phyloP scores from a whole-genome alignment of 768 basidiomycete genomes.

The Auricularia sp. region DNA sequence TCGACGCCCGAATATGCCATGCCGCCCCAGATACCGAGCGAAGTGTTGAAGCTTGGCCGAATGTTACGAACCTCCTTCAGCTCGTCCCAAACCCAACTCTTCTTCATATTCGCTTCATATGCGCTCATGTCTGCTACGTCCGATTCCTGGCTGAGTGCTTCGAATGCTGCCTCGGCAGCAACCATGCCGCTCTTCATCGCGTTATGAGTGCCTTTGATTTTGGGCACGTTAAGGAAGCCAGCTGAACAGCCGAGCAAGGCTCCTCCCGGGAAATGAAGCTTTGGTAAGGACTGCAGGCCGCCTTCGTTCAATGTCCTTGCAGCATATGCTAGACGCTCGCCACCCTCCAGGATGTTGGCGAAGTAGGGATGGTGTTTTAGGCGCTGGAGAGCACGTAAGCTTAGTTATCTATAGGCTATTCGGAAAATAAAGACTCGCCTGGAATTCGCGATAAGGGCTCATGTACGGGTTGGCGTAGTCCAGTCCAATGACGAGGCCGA shows the following conservation, averaged over 20 bases:
- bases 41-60: conserved; percentile 76
- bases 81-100: conserved; percentile 80
- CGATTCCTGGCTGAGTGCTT: conserved; percentile 35
- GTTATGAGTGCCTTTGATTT: conserved; percentile 98
- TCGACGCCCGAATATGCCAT: conserved; percentile 85
- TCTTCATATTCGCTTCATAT: conserved; percentile 59
- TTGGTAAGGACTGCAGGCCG: conserved; percentile 83
- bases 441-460: conserved; percentile 85
- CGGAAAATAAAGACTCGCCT: conserved; percentile 39
- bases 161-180: conserved; percentile 80
- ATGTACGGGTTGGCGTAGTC: conserved; percentile 93
- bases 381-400: conserved; percentile 33
- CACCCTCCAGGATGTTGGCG: conserved; percentile 62
- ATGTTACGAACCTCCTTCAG: conserved; percentile 86
- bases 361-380: conserved; percentile 98
- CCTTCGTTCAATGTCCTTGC: conserved; percentile 88
- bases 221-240: conserved; percentile 91
- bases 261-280: conserved; percentile 84
- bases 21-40: conserved; percentile 77
- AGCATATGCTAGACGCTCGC: conserved; percentile 80
- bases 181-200: conserved; percentile 99
- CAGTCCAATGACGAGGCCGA: conserved; percentile 87
- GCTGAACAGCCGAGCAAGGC: conserved; percentile 92
- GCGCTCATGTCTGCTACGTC: conserved; percentile 48
- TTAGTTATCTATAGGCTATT: conserved; percentile 4